A percentile compares a stretch with the other conserved stretches of the same genome.
Conservation (phyloP, 2,329 filamentous ascomycete genomes). For the Trichoderma sp. region DNA sequence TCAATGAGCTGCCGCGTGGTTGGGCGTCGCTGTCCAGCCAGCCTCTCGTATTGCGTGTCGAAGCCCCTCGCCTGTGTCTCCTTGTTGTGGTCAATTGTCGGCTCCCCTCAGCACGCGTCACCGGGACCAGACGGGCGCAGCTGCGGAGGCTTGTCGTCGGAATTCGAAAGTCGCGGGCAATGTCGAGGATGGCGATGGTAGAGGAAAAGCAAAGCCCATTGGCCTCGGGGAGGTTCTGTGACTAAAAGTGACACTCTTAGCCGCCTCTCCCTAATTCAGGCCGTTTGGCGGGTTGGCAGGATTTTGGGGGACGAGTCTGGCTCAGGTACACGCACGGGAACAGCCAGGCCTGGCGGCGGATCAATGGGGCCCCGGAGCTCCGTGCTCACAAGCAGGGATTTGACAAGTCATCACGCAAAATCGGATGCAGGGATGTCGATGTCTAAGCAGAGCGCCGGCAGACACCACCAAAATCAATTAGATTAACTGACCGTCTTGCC, state of each 20-base stretch:
- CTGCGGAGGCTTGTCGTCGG: constrained; percentile 2
- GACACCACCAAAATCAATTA: not conserved
- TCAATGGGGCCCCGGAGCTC: constrained; percentile 27
- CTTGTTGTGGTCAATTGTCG: constrained; percentile 3
- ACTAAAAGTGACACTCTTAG: constrained; percentile 5
- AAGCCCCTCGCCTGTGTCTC: not conserved
- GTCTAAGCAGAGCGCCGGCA: not conserved
- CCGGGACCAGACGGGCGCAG: constrained; percentile 27
- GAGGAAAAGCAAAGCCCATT: constrained; percentile 11
- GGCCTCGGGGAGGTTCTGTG: constrained; percentile 2
- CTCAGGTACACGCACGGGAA: constrained; percentile 5
- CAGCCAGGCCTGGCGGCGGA: constrained; percentile 15
- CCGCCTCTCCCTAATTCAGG: constrained; percentile 8
- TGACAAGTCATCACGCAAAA: constrained; percentile 21
- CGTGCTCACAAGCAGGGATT: constrained; percentile 9
- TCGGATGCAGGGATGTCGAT: not conserved
- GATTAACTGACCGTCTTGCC: not conserved
- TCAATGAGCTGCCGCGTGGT: not conserved
- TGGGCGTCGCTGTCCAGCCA: constrained; percentile 21
- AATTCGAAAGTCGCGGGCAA: constrained; percentile 13
- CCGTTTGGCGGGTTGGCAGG: not conserved
- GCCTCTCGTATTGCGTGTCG: not conserved
- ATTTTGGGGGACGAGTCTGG: constrained; percentile 19
- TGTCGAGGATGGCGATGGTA: constrained; percentile 11
- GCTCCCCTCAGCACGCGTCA: constrained; percentile 29